phyloP scores from a whole-genome alignment of 78 protist genomes.

The Chrysochromulina parva region DNA sequence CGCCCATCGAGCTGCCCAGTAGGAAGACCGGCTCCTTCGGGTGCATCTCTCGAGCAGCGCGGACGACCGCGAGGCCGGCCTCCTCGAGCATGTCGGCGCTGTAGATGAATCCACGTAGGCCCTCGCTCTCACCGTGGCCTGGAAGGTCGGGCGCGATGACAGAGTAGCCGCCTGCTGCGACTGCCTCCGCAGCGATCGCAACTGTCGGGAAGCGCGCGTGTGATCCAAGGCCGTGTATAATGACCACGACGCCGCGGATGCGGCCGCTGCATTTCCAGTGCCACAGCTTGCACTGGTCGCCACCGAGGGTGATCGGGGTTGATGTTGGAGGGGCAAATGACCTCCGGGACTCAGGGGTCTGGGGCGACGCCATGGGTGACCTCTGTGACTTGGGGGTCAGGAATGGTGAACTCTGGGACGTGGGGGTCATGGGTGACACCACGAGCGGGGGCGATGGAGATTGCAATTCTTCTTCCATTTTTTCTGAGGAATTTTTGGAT shows the following conservation, averaged over 20 bases:
- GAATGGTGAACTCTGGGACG: too few species aligned
- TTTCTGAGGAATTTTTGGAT: too few species aligned
- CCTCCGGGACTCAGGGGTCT: too few species aligned
- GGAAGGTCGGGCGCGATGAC: neutral
- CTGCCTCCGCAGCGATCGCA: neutral
- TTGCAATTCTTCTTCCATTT: too few species aligned
- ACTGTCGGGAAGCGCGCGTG: neutral
- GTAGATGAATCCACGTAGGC: neutral
- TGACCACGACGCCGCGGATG: neutral
- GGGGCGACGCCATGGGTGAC: too few species aligned
- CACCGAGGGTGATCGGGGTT: too few species aligned
- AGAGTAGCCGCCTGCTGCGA: neutral
- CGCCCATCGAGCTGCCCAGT: neutral
- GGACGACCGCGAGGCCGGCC: neutral
- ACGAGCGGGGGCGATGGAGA: too few species aligned
- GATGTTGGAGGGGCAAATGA: too few species aligned
- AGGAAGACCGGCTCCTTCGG: neutral
- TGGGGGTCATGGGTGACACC: too few species aligned
- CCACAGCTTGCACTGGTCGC: neutral
- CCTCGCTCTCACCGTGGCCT: constrained; percentile 8
- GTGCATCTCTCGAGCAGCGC: neutral
- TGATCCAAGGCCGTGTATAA: neutral
- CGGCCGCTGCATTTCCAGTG: neutral
- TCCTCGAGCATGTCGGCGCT: neutral
- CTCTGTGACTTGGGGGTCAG: too few species aligned